Evolutionary conservation across 208 protist species (phyloP).

Genomic region (Acanthamoeba sp.): DNA sequence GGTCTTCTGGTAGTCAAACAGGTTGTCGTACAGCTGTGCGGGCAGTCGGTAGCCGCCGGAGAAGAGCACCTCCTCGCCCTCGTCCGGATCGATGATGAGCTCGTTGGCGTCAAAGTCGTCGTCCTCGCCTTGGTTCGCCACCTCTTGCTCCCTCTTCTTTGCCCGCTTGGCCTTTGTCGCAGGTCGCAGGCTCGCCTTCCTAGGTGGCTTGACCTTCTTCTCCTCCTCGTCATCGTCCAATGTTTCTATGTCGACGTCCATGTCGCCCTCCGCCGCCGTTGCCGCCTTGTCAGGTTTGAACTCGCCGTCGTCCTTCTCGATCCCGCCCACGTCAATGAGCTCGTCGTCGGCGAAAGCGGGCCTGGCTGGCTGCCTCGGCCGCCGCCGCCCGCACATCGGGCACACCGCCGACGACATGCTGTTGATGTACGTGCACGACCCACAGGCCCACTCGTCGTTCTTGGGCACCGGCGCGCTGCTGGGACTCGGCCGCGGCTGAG

Average conservation of each 20-base stretch:
- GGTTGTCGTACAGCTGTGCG: slow-evolving; percentile 83
- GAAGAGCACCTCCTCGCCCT: slow-evolving; percentile 49
- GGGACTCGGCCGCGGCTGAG: too few species aligned
- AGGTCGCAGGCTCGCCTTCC: not conserved
- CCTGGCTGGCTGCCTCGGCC: not conserved
- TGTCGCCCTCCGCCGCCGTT: not conserved
- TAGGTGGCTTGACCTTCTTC: not conserved
- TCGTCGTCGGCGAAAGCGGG: not conserved
- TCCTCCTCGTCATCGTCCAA: not conserved
- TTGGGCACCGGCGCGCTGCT: too few species aligned
- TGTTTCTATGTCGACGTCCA: slow-evolving; percentile 27
- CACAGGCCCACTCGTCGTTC: not conserved
- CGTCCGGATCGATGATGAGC: slow-evolving; percentile 10
- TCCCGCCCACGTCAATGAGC: not conserved
- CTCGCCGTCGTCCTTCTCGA: not conserved
- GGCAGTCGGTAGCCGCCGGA: slow-evolving; percentile 79
- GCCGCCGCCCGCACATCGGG: not conserved
- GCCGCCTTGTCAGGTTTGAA: not conserved
- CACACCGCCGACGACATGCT: not conserved
- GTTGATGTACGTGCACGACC: slow-evolving; percentile 9
- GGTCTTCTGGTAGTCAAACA: slow-evolving; percentile 96
- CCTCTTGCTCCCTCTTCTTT: not conserved
- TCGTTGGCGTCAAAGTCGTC: not conserved
- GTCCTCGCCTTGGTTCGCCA: not conserved
- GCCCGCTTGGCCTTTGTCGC: not conserved